phyloP scores from a whole-genome alignment of 1,284 basidiomycete species.

The Ceratobasidium sp. region DNA sequence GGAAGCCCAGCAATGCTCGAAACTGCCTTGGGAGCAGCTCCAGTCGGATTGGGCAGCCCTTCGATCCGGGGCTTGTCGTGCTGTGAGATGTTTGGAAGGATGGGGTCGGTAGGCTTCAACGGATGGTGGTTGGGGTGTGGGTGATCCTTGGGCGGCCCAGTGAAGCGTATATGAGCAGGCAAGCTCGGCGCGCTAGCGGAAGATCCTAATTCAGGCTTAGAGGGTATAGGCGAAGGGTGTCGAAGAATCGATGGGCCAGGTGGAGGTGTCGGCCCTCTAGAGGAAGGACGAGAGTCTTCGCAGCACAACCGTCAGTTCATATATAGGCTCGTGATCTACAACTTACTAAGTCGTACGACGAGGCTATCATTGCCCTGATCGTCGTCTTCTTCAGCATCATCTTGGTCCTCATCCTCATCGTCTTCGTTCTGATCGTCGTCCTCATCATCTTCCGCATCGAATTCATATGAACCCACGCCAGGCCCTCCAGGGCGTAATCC shows the following conservation, averaged over 20 bases:
- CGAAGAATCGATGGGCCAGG: slow-evolving; percentile 33
- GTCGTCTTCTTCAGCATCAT: not conserved
- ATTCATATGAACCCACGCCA: not conserved
- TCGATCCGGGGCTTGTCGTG: not conserved
- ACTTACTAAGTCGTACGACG: slow-evolving; percentile 5
- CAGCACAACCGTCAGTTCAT: not conserved
- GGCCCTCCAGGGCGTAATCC: slow-evolving; percentile 1
- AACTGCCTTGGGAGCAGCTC: not conserved
- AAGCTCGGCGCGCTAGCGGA: not conserved
- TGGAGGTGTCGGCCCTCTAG: slow-evolving; percentile 24
- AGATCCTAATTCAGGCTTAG: not conserved
- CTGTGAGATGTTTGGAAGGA: not conserved
- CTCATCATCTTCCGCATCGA: slow-evolving; percentile 1
- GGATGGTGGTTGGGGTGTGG: slow-evolving; percentile 29
- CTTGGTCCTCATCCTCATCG: not conserved
- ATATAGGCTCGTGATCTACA: not conserved
- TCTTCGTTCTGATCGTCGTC: slow-evolving; percentile 6
- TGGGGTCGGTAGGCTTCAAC: slow-evolving; percentile 9
- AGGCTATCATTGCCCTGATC: not conserved
- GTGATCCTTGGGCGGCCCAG: slow-evolving; percentile 31
- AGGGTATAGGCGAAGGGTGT: slow-evolving; percentile 25
- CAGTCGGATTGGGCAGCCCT: not conserved
- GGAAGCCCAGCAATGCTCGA: not conserved
- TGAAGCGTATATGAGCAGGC: slow-evolving; percentile 27
- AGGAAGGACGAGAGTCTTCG: slow-evolving; percentile 24